These are phyloP conservation scores for Ceratobasidium sp. DNA, from an alignment of 1,284 basidiomycete species.

Conservation along the genomic window DNA sequence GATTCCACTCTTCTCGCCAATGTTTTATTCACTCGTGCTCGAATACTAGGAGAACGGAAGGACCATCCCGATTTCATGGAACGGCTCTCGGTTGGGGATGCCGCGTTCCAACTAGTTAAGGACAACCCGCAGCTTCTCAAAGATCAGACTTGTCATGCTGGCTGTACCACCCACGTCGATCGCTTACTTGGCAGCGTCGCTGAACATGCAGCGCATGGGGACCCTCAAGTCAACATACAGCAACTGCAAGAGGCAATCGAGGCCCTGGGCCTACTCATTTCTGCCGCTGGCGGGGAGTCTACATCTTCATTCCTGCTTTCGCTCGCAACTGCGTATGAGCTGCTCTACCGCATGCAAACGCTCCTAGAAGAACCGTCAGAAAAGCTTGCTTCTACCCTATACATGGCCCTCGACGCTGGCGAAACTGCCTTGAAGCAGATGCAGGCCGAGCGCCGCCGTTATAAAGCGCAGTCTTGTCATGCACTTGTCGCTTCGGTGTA, in stretches of 20 bases:
- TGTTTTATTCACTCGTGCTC: constrained; percentile 15
- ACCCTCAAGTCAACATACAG: not conserved
- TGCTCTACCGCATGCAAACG: constrained; percentile 4
- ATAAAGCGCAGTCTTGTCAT: not conserved
- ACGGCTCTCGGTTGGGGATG: not conserved
- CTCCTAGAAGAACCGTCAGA: not conserved
- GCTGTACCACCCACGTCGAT: not conserved
- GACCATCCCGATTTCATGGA: constrained; percentile 2
- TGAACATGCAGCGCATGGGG: not conserved
- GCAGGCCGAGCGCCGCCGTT: not conserved
- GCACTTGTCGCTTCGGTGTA: constrained; percentile 1
- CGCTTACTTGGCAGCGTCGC: not conserved
- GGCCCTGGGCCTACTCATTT: not conserved
- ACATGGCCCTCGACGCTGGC: not conserved
- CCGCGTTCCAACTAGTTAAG: not conserved
- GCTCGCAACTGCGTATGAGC: not conserved
- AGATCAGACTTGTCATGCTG: not conserved
- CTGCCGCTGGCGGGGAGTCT: not conserved
- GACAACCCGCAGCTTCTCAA: not conserved
- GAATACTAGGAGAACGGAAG: not conserved
- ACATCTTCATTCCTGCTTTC: not conserved
- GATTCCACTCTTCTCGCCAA: not conserved
- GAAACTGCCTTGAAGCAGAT: constrained; percentile 4
- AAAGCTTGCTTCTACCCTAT: not conserved
- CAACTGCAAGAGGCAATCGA: not conserved